Base-by-base conservation (phyloP, 225 moss, liverwort and hornwort species). In the Pleurozium schreberi region DNA sequence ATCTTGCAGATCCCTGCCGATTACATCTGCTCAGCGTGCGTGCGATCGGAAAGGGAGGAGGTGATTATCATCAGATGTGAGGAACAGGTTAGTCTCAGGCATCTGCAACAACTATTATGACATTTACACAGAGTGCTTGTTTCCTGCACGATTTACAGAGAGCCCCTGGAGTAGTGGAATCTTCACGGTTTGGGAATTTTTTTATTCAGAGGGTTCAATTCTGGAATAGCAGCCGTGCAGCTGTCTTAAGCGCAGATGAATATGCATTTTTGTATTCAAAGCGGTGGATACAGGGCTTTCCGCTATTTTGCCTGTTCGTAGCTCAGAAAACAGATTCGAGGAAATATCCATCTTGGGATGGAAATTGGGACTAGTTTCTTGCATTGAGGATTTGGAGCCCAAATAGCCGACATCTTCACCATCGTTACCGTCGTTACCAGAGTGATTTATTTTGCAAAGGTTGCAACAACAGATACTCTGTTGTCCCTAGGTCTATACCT, bases 21-120 rank as follows among this genome's bases (percentile, higher is more conserved):
- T 92, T 98, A 98, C 92, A 95, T 97, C 90, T 98, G 98, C 95
- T 98, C 98, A 95, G 98, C 96, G 93, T 98, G 98, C 96, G 94
- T 95, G 91, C 96, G 98, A 92, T 93, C 93, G 96, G 97, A 98
- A 89, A 96, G 96, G 95, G 98, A 97, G 97, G 98, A 98, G 94
- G 97, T 98, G 95, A 95, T 95, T 96, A 93, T 98, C 98, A 96
- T 98, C 97, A 96, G 95, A 91, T 97, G 95, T 97, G 98, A 98
- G 94, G 98, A 98, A 98, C 98, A 98, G 98, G 98, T 98, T 98
- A 98, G 98, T 98, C 94, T 90, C 97, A 93, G 97, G 98, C 94
- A 95, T 96, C 92, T 97, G 94, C 94, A 95, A 96, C 93, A 97
- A 93, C 92, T 98, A 92, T 83, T 83, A 93, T 97, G 93, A 96